Conservation (phyloP, 2,329 filamentous ascomycete species). For the Keithomyces neogunnii region DNA sequence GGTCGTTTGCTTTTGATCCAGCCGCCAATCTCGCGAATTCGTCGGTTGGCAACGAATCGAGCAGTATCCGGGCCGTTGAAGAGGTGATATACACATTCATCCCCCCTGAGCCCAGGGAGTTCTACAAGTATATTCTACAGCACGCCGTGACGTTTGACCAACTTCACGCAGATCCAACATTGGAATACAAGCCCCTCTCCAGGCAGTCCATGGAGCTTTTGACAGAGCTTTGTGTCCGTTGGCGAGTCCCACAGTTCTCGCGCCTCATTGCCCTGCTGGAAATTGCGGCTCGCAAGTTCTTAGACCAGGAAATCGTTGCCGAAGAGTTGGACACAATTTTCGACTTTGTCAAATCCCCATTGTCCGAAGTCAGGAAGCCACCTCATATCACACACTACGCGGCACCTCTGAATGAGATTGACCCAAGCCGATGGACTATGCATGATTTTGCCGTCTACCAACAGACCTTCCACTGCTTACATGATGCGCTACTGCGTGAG, state of each 20-base stretch:
- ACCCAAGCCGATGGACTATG: constrained; percentile 56
- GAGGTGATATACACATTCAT: constrained; percentile 79
- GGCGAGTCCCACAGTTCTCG: constrained; percentile 80
- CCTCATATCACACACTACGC: constrained; percentile 45
- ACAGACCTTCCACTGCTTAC: constrained; percentile 62
- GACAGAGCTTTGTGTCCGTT: constrained; percentile 76
- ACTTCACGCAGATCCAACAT: constrained; percentile 43
- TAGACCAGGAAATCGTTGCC: constrained; percentile 72
- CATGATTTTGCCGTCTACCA: constrained; percentile 65
- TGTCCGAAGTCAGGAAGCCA: constrained; percentile 56
- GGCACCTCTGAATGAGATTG: constrained; percentile 45
- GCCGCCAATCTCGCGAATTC: constrained; percentile 59
- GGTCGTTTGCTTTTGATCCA: constrained; percentile 48
- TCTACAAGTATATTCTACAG: constrained; percentile 74
- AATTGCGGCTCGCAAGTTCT: constrained; percentile 74
- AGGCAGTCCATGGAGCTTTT: constrained; percentile 75
- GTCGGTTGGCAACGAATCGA: constrained; percentile 48
- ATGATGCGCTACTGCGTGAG: constrained; percentile 78
- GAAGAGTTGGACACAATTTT: constrained; percentile 80
- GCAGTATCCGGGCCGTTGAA: constrained; percentile 45
- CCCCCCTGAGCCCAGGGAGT: constrained; percentile 71
- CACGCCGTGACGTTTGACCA: constrained; percentile 63
- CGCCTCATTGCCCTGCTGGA: constrained; percentile 76
- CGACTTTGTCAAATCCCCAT: constrained; percentile 67
- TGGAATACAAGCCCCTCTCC: constrained; percentile 51